These are phyloP conservation scores for Zizania palustris DNA, from an alignment of 202 grass and related monocot species.

Conservation along the genomic window DNA sequence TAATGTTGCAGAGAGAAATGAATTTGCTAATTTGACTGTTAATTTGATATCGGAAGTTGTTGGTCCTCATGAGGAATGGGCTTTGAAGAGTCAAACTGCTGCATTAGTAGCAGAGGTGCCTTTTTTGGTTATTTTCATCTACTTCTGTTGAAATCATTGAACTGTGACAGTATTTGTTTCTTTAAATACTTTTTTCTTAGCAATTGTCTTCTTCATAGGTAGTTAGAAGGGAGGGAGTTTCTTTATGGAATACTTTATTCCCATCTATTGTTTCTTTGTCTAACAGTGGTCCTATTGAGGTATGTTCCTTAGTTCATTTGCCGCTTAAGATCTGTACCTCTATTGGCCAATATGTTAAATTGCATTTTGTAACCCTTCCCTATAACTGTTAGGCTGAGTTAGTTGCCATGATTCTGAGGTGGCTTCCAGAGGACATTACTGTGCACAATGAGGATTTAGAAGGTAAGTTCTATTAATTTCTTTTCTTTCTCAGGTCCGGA, in stretches of 20 bases:
- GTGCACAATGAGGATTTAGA: constrained; percentile 99
- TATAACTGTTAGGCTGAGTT: constrained; percentile 78
- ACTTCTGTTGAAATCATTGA: constrained; percentile 18
- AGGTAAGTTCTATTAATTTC: constrained; percentile 51
- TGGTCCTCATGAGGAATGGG: constrained; percentile 85
- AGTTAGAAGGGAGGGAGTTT: constrained; percentile 92
- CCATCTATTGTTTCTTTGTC: constrained; percentile 87
- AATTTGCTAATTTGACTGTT: constrained; percentile 83
- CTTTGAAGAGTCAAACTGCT: constrained; percentile 98
- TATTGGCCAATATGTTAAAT: constrained; percentile 27
- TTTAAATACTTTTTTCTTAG: constrained; percentile 39
- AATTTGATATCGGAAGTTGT: constrained; percentile 84
- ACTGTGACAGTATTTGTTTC: not conserved
- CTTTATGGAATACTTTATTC: constrained; percentile 75
- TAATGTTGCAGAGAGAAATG: constrained; percentile 70
- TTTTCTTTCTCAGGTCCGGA: constrained; percentile 7
- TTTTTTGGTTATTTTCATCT: constrained; percentile 26
- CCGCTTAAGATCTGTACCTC: constrained; percentile 32
- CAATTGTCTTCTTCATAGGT: constrained; percentile 64
- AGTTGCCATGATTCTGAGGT: constrained; percentile 93
- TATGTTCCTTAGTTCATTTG: constrained; percentile 37
- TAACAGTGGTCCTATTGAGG: constrained; percentile 74
- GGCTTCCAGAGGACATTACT: constrained; percentile 98
- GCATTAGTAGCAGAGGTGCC: constrained; percentile 93
- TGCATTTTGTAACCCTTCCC: constrained; percentile 39